Evolutionary conservation across 2,329 filamentous ascomycete genomes (phyloP).

Genomic region (Colletotrichum cuscutae): DNA sequence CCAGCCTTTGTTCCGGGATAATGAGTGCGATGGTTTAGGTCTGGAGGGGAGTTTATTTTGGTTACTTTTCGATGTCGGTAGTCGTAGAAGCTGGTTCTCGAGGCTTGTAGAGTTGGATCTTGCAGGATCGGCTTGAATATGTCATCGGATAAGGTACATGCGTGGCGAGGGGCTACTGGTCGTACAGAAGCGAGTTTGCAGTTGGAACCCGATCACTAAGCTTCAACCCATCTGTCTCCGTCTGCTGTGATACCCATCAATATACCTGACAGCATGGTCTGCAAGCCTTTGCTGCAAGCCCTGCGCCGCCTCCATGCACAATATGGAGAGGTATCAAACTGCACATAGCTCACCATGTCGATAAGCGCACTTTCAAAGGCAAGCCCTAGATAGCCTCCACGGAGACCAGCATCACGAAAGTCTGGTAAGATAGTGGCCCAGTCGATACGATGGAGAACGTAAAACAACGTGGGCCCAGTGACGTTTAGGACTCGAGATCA

Average conservation of each 20-base stretch:
- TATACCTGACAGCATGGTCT: not conserved
- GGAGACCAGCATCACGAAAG: not conserved
- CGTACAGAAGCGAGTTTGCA: not conserved
- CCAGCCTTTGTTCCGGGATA: not conserved
- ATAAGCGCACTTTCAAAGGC: not conserved
- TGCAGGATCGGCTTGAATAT: not conserved
- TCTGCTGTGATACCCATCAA: constrained; percentile 17
- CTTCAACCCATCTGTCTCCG: not conserved
- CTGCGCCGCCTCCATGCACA: constrained; percentile 18
- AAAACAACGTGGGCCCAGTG: constrained; percentile 35
- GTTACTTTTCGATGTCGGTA: not conserved
- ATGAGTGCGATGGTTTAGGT: not conserved
- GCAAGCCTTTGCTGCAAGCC: constrained; percentile 7
- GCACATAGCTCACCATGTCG: not conserved
- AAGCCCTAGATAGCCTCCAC: not conserved
- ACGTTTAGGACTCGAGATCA: constrained; percentile 20
- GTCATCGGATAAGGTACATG: not conserved
- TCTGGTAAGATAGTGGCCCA: not conserved
- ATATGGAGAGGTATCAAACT: constrained; percentile 1
- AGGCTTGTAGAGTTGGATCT: not conserved
- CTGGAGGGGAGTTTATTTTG: not conserved
- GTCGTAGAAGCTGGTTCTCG: not conserved
- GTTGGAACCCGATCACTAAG: not conserved
- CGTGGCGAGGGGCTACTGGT: not conserved
- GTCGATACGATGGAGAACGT: constrained; percentile 33